A percentile compares a stretch with the other conserved stretches of the same genome.
Conservation (phyloP, 2,329 filamentous ascomycete genomes). For the Pezicula neosporulosa region DNA sequence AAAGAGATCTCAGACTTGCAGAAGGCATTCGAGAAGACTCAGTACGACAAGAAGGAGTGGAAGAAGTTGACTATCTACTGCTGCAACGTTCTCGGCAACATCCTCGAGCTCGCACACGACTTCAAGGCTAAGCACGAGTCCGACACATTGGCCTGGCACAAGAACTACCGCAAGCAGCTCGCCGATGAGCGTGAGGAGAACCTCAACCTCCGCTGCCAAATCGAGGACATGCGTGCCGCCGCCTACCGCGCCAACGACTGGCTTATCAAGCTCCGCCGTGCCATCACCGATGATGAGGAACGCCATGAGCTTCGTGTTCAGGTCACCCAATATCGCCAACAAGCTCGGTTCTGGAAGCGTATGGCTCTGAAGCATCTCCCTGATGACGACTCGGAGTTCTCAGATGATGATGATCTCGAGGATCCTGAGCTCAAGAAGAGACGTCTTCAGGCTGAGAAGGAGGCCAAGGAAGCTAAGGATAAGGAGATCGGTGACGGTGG, state of each 20-base stretch:
- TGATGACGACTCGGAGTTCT: slow-evolving; percentile 55
- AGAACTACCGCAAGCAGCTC: slow-evolving; percentile 61
- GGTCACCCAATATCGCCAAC: slow-evolving; percentile 49
- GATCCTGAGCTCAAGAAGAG: slow-evolving; percentile 58
- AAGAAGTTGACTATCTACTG: slow-evolving; percentile 51
- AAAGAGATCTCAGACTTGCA: slow-evolving; percentile 57
- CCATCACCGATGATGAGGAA: slow-evolving; percentile 52
- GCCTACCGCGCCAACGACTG: slow-evolving; percentile 55
- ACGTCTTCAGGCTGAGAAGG: slow-evolving; percentile 15
- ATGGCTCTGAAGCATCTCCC: slow-evolving; percentile 59
- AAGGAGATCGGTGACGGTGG: slow-evolving; percentile 10
- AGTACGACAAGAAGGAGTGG: slow-evolving; percentile 58
- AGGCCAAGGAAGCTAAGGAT: slow-evolving; percentile 14
- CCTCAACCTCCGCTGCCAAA: slow-evolving; percentile 57
- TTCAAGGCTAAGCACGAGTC: slow-evolving; percentile 61
- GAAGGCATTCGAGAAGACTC: slow-evolving; percentile 59
- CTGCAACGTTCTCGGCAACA: slow-evolving; percentile 50
- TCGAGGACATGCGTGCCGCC: slow-evolving; percentile 63
- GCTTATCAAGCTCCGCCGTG: slow-evolving; percentile 53
- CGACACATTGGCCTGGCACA: slow-evolving; percentile 63
- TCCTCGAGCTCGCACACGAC: slow-evolving; percentile 62
- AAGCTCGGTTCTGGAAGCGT: slow-evolving; percentile 63
- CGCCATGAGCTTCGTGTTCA: slow-evolving; percentile 52
- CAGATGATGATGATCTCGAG: slow-evolving; percentile 62
- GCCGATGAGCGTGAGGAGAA: slow-evolving; percentile 65